These are phyloP conservation scores for Eruca vesicaria DNA, from an alignment of 441 rosid genomes.

Conservation along the genomic window DNA sequence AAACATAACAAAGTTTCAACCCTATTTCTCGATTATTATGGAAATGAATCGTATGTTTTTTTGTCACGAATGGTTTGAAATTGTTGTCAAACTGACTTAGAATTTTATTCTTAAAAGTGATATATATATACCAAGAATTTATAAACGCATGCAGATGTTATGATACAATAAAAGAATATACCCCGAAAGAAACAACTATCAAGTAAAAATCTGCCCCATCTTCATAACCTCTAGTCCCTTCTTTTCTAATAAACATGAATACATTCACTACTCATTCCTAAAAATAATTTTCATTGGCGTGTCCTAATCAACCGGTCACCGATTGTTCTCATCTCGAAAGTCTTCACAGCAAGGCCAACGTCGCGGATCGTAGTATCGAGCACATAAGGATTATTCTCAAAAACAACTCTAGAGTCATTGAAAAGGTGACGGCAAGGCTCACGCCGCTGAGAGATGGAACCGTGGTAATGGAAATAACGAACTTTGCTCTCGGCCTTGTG, in stretches of 20 bases:
- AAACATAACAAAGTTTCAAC: not conserved
- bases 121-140: constrained; percentile 6
- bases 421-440: constrained; percentile 62
- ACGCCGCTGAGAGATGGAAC: constrained; percentile 60
- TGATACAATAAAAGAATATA: constrained; percentile 34
- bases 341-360: constrained; percentile 47
- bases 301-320: constrained; percentile 55
- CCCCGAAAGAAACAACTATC: constrained; percentile 2
- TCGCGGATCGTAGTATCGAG: constrained; percentile 63
- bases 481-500: constrained; percentile 56
- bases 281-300: constrained; percentile 42
- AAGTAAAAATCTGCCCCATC: not conserved
- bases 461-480: constrained; percentile 79
- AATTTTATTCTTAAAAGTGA: not conserved
- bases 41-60: not conserved
- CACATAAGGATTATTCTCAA: constrained; percentile 59
- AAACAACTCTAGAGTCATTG: constrained; percentile 42
- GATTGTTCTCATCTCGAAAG: constrained; percentile 60
- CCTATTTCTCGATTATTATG: not conserved
- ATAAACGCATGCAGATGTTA: constrained; percentile 15
- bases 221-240: not conserved
- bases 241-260: not conserved
- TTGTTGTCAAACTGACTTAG: not conserved
- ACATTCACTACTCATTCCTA: not conserved
- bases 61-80: not conserved